These are phyloP conservation scores for Ramalina intermedia DNA, from an alignment of 495 filamentous ascomycete genomes.

Conservation along the genomic window DNA sequence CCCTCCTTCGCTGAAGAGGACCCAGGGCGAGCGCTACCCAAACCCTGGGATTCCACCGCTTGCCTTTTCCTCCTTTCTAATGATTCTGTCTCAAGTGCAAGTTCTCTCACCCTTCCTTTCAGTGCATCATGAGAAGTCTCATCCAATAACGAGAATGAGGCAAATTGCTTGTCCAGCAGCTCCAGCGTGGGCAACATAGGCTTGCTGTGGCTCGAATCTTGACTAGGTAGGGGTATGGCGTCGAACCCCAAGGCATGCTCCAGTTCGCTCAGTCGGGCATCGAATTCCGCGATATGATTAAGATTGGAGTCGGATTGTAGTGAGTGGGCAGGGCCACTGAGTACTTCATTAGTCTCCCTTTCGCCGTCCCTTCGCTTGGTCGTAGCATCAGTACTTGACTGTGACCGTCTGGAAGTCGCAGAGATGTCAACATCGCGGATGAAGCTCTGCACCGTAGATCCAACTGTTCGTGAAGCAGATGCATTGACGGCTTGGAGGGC, in stretches of 20 bases:
- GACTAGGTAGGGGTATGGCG: conserved; percentile 44
- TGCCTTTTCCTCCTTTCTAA: conserved; percentile 58
- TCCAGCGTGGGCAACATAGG: conserved; percentile 72
- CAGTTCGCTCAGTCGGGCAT: conserved; percentile 58
- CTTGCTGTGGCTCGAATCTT: conserved; percentile 37
- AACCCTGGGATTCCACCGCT: conserved; percentile 41
- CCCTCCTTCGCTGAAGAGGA: background rate
- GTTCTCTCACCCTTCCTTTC: conserved; percentile 9
- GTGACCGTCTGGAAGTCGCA: too few species aligned
- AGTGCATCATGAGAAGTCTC: conserved; percentile 31
- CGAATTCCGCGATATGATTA: conserved; percentile 72
- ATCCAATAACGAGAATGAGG: conserved; percentile 46
- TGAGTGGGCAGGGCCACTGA: too few species aligned
- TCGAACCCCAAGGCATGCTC: conserved; percentile 74
- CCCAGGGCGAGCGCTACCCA: background rate
- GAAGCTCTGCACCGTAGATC: too few species aligned
- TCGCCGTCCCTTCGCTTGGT: too few species aligned
- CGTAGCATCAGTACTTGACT: too few species aligned
- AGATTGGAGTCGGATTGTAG: too few species aligned
- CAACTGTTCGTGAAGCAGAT: conserved; percentile 14
- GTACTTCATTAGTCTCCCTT: too few species aligned
- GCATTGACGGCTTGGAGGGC: conserved; percentile 41
- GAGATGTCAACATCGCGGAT: too few species aligned
- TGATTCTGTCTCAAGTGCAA: conserved; percentile 61
- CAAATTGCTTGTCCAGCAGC: conserved; percentile 56